Conservation (phyloP, 257 asterid species). For the Fraxinus quadrangulata region DNA sequence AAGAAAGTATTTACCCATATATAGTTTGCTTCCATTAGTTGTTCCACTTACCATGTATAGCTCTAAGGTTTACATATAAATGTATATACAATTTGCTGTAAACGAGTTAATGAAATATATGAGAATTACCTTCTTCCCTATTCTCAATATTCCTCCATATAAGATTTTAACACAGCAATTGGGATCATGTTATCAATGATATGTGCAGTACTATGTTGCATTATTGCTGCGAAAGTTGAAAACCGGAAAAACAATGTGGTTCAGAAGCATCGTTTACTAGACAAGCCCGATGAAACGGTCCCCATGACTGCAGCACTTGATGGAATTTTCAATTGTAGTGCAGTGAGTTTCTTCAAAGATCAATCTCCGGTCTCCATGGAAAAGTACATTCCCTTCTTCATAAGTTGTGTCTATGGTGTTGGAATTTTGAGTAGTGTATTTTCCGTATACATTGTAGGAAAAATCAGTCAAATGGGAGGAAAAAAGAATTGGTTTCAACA, state of each 20-base stretch:
- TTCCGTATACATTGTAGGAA: constrained; percentile 41
- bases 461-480: constrained; percentile 41
- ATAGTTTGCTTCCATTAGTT: no score
- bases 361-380: constrained; percentile 31
- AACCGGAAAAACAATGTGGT: constrained; percentile 36
- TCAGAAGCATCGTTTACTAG: constrained; percentile 35
- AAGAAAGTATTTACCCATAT: no score
- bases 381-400: constrained; percentile 26
- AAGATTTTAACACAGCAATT: no score
- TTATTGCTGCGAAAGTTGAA: constrained; percentile 57
- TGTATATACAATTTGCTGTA: no score
- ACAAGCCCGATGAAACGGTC: constrained; percentile 38
- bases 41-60: no score
- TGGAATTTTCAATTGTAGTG: constrained; percentile 28
- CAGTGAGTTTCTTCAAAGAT: constrained; percentile 31
- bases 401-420: constrained; percentile 26
- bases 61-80: no score
- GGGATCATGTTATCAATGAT: no score
- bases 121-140: no score
- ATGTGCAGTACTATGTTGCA: constrained; percentile 28
- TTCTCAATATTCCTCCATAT: no score
- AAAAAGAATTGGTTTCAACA: constrained; percentile 46
- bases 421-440: constrained; percentile 36
- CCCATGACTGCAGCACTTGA: constrained; percentile 39
- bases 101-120: no score